Evolutionary conservation across 169 alveolate species (phyloP), one percentile per base, ranked within the genome.

Genomic region (Cryptosporidium sp.): DNA sequence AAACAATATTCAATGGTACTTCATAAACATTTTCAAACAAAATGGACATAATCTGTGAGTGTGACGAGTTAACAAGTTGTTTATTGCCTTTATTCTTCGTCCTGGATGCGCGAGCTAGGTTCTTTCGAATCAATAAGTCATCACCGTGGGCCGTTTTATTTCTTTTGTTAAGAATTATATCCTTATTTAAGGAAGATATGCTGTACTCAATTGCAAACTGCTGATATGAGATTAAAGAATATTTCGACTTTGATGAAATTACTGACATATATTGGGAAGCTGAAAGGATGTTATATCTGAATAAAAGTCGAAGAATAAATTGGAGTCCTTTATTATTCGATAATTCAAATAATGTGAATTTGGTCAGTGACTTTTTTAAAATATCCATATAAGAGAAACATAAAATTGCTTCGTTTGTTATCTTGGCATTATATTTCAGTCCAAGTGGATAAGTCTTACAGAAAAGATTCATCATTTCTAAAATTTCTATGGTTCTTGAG

Each of bases 381-480:
- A 80, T 59, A 48, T 59, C 75, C 68, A 80, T 43, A 55, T 80
- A 80, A 26, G 75, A 39, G 14, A 31, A 37, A 26, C 89, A 62
- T 9, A 65, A 43, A 26, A 59, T 39, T n/a, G 51, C 50, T 26
- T 80, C 80, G 8, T 80, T 26, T 41, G 80, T 80, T 12, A 65
- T 41, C 26, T 16, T 59, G 3, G 68, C 75, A 23, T 59, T 80
- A 43, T 80, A 80, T 61, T 31, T 80, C 23, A 80, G 26, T 12
- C 89, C 89, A 41, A 62, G 35, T 4, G 89, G 89, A 65, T 80
- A 62, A 35, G 73, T 80, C 18, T 80, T 65, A 12, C 69, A 59
- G 51, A 80, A 59, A 7, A 80, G 68, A 43, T 37, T 35, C 31
- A 59, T 62, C 26, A 80, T 33, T 21, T 59, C 74, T 7, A 80